Conservation (phyloP, 2,329 filamentous ascomycete genomes). For the Aureobasidium sp. region DNA sequence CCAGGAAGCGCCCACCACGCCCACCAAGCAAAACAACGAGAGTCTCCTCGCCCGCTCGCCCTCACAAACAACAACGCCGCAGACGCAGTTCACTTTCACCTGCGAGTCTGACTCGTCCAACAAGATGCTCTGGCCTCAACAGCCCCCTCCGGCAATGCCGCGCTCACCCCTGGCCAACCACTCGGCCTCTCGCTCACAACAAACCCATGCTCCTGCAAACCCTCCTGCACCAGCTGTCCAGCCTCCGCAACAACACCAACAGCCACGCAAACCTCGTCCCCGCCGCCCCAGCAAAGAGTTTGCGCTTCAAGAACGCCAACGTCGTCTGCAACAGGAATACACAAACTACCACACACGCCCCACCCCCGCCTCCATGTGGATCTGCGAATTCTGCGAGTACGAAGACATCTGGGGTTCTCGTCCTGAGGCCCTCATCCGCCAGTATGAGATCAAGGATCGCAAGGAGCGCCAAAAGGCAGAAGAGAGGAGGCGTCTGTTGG, state of each 20-base stretch:
- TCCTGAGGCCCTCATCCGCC: slow-evolving; percentile 74
- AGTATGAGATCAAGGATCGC: slow-evolving; percentile 92
- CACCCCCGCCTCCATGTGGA: slow-evolving; percentile 70
- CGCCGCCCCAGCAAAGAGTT: slow-evolving; percentile 63
- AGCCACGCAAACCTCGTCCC: slow-evolving; percentile 49
- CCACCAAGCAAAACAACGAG: slow-evolving; percentile 57
- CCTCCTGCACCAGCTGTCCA: slow-evolving; percentile 19
- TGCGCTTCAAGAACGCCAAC: slow-evolving; percentile 65
- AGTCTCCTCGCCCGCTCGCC: slow-evolving; percentile 65
- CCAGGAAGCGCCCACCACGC: slow-evolving; percentile 50
- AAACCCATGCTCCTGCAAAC: slow-evolving; percentile 6
- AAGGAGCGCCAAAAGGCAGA: slow-evolving; percentile 74
- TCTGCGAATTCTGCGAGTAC: slow-evolving; percentile 98
- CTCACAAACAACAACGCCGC: slow-evolving; percentile 56
- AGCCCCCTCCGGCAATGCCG: slow-evolving; percentile 28
- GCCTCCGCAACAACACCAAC: slow-evolving; percentile 27
- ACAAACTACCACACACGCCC: slow-evolving; percentile 70
- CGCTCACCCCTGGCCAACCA: not conserved
- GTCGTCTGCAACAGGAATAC: slow-evolving; percentile 69
- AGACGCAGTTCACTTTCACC: slow-evolving; percentile 92
- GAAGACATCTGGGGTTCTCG: slow-evolving; percentile 89
- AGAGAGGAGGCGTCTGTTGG: slow-evolving; percentile 76
- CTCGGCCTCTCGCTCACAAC: slow-evolving; percentile 22
- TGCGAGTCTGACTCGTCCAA: slow-evolving; percentile 85
- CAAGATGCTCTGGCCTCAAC: slow-evolving; percentile 67